Evolutionary conservation across 169 alveolate genomes (phyloP).

Genomic region (Pseudocohnilembus persalinus): DNA sequence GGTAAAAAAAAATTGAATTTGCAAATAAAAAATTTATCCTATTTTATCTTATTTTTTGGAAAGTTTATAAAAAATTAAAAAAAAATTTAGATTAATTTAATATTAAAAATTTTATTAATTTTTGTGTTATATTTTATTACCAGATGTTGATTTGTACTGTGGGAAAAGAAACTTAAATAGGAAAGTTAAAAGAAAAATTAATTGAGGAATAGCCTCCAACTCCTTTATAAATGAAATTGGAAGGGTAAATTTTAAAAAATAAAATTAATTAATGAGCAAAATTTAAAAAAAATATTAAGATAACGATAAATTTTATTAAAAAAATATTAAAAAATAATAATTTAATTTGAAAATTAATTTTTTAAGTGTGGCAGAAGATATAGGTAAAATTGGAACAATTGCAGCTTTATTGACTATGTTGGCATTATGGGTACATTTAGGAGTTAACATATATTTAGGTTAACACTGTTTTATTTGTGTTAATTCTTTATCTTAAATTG

Average conservation of each 20-base stretch:
- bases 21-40: background rate
- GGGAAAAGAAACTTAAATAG: slow-evolving; percentile 34
- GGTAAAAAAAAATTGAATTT: background rate
- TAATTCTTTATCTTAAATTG: slow-evolving; percentile 31
- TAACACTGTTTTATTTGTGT: slow-evolving; percentile 27
- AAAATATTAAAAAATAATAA: too few species aligned
- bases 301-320: too few species aligned
- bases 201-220: slow-evolving; percentile 47
- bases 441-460: slow-evolving; percentile 35
- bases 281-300: too few species aligned
- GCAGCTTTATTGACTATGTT: slow-evolving; percentile 33
- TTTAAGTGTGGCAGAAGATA: slow-evolving; percentile 19
- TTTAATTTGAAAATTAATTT: too few species aligned
- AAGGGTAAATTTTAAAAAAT: background rate
- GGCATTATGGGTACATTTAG: slow-evolving; percentile 38
- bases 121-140: background rate
- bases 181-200: slow-evolving; percentile 26
- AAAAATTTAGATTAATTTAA: too few species aligned
- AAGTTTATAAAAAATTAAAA: background rate
- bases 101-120: background rate
- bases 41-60: background rate
- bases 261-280: too few species aligned
- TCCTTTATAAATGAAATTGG: slow-evolving; percentile 41
- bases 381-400: slow-evolving; percentile 44
- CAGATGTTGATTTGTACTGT: slow-evolving; percentile 40